Evolutionary conservation across 2,329 filamentous ascomycete species (phyloP).

Genomic region (Lachnellula suecica): DNA sequence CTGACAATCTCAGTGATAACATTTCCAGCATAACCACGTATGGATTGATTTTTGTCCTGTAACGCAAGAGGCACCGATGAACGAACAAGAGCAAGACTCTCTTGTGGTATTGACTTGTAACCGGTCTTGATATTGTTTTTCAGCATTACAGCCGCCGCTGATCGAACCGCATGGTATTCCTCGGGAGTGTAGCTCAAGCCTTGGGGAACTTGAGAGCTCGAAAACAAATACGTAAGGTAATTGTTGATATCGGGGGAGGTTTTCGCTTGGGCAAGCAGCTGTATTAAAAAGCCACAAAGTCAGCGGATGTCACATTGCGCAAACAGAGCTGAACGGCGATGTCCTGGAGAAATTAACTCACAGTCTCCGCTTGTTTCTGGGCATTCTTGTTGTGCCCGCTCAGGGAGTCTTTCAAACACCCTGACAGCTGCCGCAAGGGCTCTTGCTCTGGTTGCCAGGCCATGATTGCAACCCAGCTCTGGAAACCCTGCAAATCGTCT

Average conservation of each 20-base stretch:
- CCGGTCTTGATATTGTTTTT: constrained; percentile 85
- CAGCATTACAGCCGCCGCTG: constrained; percentile 87
- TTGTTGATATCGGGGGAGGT: constrained; percentile 92
- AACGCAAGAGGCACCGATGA: constrained; percentile 75
- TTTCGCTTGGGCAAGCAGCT: constrained; percentile 95
- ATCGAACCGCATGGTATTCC: constrained; percentile 75
- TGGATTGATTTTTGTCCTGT: constrained; percentile 77
- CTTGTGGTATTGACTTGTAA: constrained; percentile 73
- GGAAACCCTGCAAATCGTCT: constrained; percentile 18
- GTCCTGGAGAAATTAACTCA: constrained; percentile 46
- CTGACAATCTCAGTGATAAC: constrained; percentile 91
- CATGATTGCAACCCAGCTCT: constrained; percentile 52
- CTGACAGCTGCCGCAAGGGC: constrained; percentile 84
- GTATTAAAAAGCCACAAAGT: constrained; percentile 18
- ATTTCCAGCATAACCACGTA: constrained; percentile 86
- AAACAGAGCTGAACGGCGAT: not conserved
- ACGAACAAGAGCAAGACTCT: constrained; percentile 75
- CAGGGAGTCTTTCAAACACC: constrained; percentile 88
- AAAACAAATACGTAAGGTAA: constrained; percentile 90
- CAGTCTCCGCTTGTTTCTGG: constrained; percentile 87
- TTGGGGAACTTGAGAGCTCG: constrained; percentile 61
- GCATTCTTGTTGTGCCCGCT: constrained; percentile 76
- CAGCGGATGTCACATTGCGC: constrained; percentile 4
- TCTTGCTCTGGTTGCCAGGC: constrained; percentile 89
- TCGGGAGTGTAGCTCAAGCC: constrained; percentile 57